Conservation (phyloP, 2,329 filamentous ascomycete genomes). For the Fusarium nelsonii region DNA sequence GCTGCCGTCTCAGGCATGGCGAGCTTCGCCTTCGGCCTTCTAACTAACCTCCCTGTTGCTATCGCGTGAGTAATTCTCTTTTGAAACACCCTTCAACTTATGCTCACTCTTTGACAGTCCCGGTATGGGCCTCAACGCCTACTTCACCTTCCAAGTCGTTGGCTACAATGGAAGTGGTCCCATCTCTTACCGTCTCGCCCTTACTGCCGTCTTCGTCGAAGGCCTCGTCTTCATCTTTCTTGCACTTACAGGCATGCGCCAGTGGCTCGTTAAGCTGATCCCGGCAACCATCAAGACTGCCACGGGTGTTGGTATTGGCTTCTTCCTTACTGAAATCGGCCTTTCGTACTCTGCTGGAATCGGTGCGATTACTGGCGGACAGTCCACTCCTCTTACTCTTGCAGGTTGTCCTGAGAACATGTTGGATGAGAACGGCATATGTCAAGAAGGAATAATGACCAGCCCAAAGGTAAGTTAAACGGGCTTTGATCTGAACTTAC, state of each 20-base stretch:
- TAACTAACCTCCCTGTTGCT: conserved; percentile 79
- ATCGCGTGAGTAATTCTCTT: conserved; percentile 50
- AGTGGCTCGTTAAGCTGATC: conserved; percentile 77
- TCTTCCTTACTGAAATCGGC: conserved; percentile 73
- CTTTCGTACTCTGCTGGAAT: conserved; percentile 85
- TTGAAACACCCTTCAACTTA: accelerated
- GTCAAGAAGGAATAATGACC: conserved; percentile 75
- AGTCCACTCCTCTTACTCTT: conserved; percentile 78
- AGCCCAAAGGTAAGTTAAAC: conserved; percentile 71
- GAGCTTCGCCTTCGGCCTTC: conserved; percentile 80
- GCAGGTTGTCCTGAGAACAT: conserved; percentile 76
- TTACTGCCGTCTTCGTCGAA: conserved; percentile 74
- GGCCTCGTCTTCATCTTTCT: conserved; percentile 74
- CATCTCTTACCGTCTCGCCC: conserved; percentile 69
- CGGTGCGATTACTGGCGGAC: conserved; percentile 77
- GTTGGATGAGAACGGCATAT: conserved; percentile 63
- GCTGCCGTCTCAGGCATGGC: conserved; percentile 82
- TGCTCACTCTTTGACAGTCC: conserved; percentile 59
- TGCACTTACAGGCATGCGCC: conserved; percentile 75
- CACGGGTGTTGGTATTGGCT: conserved; percentile 73
- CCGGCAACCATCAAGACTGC: conserved; percentile 74
- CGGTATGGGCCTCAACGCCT: conserved; percentile 76
- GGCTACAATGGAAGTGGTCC: conserved; percentile 68
- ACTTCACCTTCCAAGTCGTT: conserved; percentile 76
- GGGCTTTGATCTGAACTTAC: accelerated